Base-by-base conservation (phyloP, 805 yeast species). In the Saccharomyces kudriavzevii region DNA sequence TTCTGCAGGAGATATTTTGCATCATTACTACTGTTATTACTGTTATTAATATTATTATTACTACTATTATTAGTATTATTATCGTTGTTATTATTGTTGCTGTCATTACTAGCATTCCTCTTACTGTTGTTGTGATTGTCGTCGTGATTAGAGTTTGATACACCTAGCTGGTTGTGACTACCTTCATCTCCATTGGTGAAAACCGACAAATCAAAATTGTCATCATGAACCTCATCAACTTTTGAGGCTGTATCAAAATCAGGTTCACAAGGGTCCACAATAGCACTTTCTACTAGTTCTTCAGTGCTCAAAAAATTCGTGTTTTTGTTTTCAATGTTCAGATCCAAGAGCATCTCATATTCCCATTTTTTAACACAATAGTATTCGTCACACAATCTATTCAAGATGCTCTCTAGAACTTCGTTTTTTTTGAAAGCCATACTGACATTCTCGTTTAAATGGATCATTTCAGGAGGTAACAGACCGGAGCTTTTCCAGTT, bases 261-360 rank as follows among this genome's bases (percentile, higher is more conserved):
- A 14, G 74, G 73, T 56, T 71, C 74, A 61, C 66, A 66, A 10
- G 63, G 68, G 52, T 81, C 83, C 61, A 77, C 79, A 11, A 80
- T 74, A 56, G 86, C 81, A 61, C 85, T 78, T 26, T 81, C 80
- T 2, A 83, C 80, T 47, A 83, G 75, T 59, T 83, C 87, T 51
- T 77, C 83, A 46, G 80, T 80, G 20, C 86, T 81, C 10, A 78
- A 71, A 59, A 82, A 83, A 46, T 74, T 66, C 40, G 72, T 66
- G 50, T 68, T 70, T 54, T 74, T 76, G 47, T 70, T 71, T 58
- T 77, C 80, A 11, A 73, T 65, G 35, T 72, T 63, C 29, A 83
- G 67, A 43, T 82, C 84, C 47, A 82, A 58, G 40, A 83, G 64
- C 56, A 79, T 78, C 49, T 78, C 78, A 28, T 77, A 70, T 52